Conservation (phyloP, 495 filamentous ascomycete genomes). For the Articulospora tetracladia region DNA sequence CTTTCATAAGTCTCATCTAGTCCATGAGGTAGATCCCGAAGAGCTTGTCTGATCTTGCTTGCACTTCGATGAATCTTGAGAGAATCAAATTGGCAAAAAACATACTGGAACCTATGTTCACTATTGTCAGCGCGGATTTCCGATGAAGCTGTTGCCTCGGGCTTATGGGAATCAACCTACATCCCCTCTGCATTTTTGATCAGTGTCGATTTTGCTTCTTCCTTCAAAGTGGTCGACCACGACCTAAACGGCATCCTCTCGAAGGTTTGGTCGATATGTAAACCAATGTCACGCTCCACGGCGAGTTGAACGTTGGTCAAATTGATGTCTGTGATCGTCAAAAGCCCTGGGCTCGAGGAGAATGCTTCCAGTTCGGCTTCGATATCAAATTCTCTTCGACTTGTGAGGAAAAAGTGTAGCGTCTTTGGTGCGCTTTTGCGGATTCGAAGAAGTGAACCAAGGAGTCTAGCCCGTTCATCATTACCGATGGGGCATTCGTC, state of each 20-base stretch:
- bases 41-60: constrained; percentile 17
- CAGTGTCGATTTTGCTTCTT: constrained; percentile 1
- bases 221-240: constrained; percentile 11
- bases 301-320: not conserved
- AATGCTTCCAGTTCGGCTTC: constrained; percentile 2
- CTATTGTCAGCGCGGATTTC: not conserved
- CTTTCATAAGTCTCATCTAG: constrained; percentile 36
- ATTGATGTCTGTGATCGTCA: constrained; percentile 2
- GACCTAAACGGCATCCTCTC: not conserved
- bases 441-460: not conserved
- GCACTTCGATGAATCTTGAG: constrained; percentile 27
- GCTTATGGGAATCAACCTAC: constrained; percentile 1
- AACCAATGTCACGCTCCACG: constrained; percentile 23
- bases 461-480: not conserved
- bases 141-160: constrained; percentile 1
- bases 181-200: constrained; percentile 16
- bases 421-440: not conserved
- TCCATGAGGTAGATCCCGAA: constrained; percentile 28
- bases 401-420: constrained; percentile 27
- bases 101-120: constrained; percentile 31
- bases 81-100: constrained; percentile 34
- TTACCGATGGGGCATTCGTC: constrained; percentile 19
- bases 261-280: constrained; percentile 14
- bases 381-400: constrained; percentile 26
- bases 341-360: not conserved